phyloP scores from a whole-genome alignment of 768 basidiomycete species.

The Pisolithus sp. region DNA sequence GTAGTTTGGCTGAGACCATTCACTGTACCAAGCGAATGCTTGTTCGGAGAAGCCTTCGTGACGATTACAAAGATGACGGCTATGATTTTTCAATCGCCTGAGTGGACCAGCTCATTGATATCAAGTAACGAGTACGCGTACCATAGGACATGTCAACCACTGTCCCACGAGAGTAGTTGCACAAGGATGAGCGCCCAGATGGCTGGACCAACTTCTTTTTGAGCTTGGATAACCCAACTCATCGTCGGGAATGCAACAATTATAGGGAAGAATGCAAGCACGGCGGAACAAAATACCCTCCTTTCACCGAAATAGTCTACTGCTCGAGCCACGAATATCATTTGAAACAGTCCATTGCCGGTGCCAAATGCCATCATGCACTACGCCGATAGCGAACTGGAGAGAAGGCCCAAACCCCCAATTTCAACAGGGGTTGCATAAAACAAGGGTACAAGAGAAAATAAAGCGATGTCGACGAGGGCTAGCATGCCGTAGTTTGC shows the following conservation, averaged over 20 bases:
- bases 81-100: too few species aligned
- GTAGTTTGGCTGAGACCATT: too few species aligned
- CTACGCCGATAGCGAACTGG: slow-evolving; percentile 27
- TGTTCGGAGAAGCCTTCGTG: too few species aligned
- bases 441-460: slow-evolving; percentile 35
- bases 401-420: slow-evolving; percentile 22
- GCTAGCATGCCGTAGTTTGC: slow-evolving; percentile 57
- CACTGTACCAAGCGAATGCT: too few species aligned
- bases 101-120: not conserved
- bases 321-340: slow-evolving; percentile 53
- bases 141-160: slow-evolving; percentile 34
- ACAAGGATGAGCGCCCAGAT: slow-evolving; percentile 29
- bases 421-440: slow-evolving; percentile 25
- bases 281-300: slow-evolving; percentile 38
- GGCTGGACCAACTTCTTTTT: slow-evolving; percentile 18
- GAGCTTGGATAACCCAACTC: slow-evolving; percentile 26
- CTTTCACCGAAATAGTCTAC: slow-evolving; percentile 55
- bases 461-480: slow-evolving; percentile 57
- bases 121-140: slow-evolving; percentile 18
- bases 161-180: slow-evolving; percentile 3
- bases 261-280: slow-evolving; percentile 31
- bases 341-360: slow-evolving; percentile 41
- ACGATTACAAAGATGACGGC: too few species aligned
- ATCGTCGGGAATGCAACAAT: slow-evolving; percentile 35
- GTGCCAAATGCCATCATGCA: slow-evolving; percentile 21